Base-by-base conservation (phyloP, 1,284 basidiomycete genomes). In the Fomitopsis pinicola region DNA sequence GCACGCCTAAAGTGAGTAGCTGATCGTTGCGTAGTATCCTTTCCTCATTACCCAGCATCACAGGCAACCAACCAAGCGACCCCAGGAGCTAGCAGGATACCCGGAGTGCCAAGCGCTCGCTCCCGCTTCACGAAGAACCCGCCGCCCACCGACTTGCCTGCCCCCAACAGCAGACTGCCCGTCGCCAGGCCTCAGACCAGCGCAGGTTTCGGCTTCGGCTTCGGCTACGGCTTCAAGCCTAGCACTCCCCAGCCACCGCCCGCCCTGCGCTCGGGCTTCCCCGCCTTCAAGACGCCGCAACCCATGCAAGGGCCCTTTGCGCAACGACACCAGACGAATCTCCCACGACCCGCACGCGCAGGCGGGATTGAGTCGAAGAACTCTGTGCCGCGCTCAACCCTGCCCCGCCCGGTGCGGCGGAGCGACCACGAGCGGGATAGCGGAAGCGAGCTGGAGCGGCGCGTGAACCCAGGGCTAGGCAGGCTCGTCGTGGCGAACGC, bases 401-500 rank as follows among this genome's bases (percentile, higher is more conserved):
- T 60, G 10, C 61, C 40, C 26, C 56, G 17, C n/a, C 35, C 56
- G 4, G 8, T 42, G 22, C 56, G 35, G n/a, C 56, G 28, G 15
- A 50, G 48, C 30, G 2, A 58, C 58, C 3, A n/a, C 33, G 26
- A 10, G 30, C 56, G 26, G 53, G 70, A 73, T 46, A 74, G 72
- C 58, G 70, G 66, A 9, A 71, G 71, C 2, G 73, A 75, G 44
- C 62, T 73, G 2, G 72, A 73, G 52, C 63, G 69, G 8, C 64
- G 67, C 4, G 67, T 71, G 19, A 68, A 67, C 9, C 67, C 62
- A 6, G 59, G 60, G 5, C 73, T 66, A 68, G 82, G 42, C 76
- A 50, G 77, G 45, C 72, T 87, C 3, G 78, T 81, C 4, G 81
- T 88, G 4, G 76, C 83, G 3, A 87, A 87, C 62, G 80, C 80